Evolutionary conservation across 371 early-diverging fungal genomes (phyloP), one percentile per base, ranked within the genome.

Genomic region (Mortierella sp.): DNA sequence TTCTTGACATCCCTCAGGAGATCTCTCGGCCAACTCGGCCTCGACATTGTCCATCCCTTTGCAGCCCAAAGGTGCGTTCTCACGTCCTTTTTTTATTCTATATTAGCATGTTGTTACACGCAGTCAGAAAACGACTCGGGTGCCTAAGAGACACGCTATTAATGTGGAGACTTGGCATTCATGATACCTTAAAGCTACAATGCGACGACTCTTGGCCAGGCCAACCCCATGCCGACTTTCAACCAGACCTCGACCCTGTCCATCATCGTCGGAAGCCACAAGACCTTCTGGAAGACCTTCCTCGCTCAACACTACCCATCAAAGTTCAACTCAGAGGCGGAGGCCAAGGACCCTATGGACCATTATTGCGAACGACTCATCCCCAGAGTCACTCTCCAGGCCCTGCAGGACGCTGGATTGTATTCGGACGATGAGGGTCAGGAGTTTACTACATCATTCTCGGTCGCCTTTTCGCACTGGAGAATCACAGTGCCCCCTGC

Each of bases 41-140:
- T 85, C 44, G 86, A 85, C 79, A 82, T 85, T 77, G 82, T 85
- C 42, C 86, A 85, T 70, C 86, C 86, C 14, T 85, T 85, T 44
- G 80, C 86, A 4, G 86, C 86, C 21, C 86, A 85, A 60, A 85
- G 86, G 86, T 82, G 58, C 34, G 24, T 57, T 16, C 5, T 52
- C 55, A 28, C n/a, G 19, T 19, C 28, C 50, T 63, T 13, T 65
- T 44, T 34, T 26, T 42, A n/a, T 71, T 26, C 21, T 47, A 14
- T n/a, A 65, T 50, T 45, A 68, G 42, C 72, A 8, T 54, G 31
- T n/a, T 55, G 26, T 24, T 48, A 9, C 28, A 31, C 55, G 7
- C 63, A 34, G 19, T 31, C 26, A 16, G 16, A 28, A 34, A 14
- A 0, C 63, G 34, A n/a, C 55, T 55, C 24, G 45, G 34, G 45